Evolutionary conservation across 2,329 filamentous ascomycete genomes (phyloP).

Genomic region (Davidsoniella australis): DNA sequence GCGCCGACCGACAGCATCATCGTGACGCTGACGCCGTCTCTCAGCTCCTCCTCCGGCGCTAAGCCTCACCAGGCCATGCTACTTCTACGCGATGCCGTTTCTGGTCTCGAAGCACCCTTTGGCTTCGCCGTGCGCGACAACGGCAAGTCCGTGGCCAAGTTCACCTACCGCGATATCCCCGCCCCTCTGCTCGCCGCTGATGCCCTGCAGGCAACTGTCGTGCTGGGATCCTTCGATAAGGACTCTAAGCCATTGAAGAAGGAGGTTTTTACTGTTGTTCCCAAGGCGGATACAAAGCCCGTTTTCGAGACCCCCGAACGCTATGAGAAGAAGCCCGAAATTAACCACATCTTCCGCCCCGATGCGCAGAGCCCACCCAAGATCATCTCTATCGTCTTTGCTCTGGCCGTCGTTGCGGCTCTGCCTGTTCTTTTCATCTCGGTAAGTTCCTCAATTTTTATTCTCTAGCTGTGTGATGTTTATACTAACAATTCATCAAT

Average conservation of each 20-base stretch:
- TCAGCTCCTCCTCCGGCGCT: conserved; percentile 54
- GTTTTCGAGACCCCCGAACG: conserved; percentile 55
- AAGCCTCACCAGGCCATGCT: conserved; percentile 91
- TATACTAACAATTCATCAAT: background rate
- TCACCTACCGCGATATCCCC: conserved; percentile 80
- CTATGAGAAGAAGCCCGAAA: conserved; percentile 71
- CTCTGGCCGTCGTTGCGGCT: conserved; percentile 52
- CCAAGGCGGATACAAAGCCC: conserved; percentile 45
- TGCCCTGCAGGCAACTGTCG: conserved; percentile 58
- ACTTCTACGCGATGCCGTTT: conserved; percentile 54
- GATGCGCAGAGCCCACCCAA: conserved; percentile 68
- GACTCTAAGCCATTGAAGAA: conserved; percentile 44
- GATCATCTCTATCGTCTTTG: conserved; percentile 63
- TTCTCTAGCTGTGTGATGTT: background rate
- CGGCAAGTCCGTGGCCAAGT: conserved; percentile 68
- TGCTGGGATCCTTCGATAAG: conserved; percentile 74
- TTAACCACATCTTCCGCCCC: conserved; percentile 74
- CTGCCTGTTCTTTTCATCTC: conserved; percentile 55
- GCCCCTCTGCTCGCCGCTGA: conserved; percentile 55
- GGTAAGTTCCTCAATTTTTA: conserved; percentile 30
- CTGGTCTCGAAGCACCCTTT: conserved; percentile 74
- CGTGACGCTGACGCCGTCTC: conserved; percentile 63
- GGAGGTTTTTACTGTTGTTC: conserved; percentile 54
- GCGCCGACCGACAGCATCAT: conserved; percentile 59
- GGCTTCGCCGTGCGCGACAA: conserved; percentile 69